Base-by-base conservation (phyloP, 345 rosid species). In the Aurinia saxatilis region DNA sequence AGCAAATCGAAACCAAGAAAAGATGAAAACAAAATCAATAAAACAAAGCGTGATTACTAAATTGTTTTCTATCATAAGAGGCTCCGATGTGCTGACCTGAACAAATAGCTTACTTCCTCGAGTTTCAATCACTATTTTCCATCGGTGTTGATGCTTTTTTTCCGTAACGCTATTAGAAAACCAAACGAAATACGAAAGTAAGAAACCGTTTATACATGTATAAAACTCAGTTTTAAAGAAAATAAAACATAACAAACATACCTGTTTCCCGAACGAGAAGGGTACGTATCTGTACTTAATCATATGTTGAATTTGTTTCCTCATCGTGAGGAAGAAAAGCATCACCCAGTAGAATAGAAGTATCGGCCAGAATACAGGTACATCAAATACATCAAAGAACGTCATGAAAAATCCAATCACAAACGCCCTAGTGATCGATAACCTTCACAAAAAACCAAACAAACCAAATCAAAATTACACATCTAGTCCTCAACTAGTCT, bases 351-450 rank as follows among this genome's bases (percentile, higher is more conserved):
- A 90, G 83, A 86, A 86, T 11, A 90, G 89, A 5, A 90, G 95
- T 58, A 90, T 86, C 5, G 95, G 96, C 96, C 96, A 90, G 71
- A 90, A 90, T 1, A 86, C 95, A 56, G 96, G 96, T 14, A 86
- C 90, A 45, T 86, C 85, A 45, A 90, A 86, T 6, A 55, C 77
- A 2, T 68, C 65, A 72, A 84, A 86, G 80, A 90, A 90, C 34
- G 96, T 90, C 86, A 77, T 66, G 19, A 70, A 33, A 34, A 89
- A 82, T 6, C 86, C 91, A 14, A 89, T 77, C 78, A 79, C 71
- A 64, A 82, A 84, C 5, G 95, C 93, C 80, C 78, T 77, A 0
- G 80, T 76, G 48, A 84, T 70, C 17, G 89, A 79, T 75, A 76
- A 75, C 80, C 96, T 87, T 56, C 30, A 27, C 30, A 27, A 27